Evolutionary conservation across 2,329 filamentous ascomycete genomes (phyloP), one percentile per base, ranked within the genome.

Genomic region (Colletotrichum endophyticum): DNA sequence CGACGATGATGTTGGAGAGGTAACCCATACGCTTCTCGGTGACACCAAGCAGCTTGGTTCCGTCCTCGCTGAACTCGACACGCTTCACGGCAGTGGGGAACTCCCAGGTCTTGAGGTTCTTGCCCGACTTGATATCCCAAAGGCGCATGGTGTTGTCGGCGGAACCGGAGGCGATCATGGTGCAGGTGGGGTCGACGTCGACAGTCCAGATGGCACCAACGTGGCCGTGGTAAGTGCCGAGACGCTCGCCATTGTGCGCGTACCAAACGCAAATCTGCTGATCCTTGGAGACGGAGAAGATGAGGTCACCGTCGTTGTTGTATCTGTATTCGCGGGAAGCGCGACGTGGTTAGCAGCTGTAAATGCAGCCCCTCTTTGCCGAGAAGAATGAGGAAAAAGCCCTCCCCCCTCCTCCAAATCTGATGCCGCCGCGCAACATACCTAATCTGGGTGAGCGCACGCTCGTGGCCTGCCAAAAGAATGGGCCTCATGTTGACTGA

Each of bases 1-100:
- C 91, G 79, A 99, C 96, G 78, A 96, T 94, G 83, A 99, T 98
- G 81, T 96, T 98, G 84, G 95, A 95, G 80, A 99, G 91, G 88
- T 95, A 96, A 80, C 97, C 97, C 92, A 98, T 98, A 83, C 97
- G 95, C 94, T 98, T 98, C 90, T 99, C 97, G 70, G 97, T 99
- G 79, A 99, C 96, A 79, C 95, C 96, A 79, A 99, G 90, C 82
- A 99, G 90, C 88, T 95, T 92, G 83, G 92, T 94, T 83, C 96
- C 97, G 87, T 99, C 97, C 83, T 98, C 94, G 84, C 93, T 96
- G 90, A 99, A 99, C 88, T 98, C 96, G 85, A 98, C 96, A 82
- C 97, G 93, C 93, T 99, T 99, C 86, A 99, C 95, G 79, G 96
- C 96, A 61, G 97, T 99, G 77, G 95, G 93, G 88, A 98, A 98